Evolutionary conservation across 768 basidiomycete genomes (phyloP).

Genomic region (Boletus fagicola): DNA sequence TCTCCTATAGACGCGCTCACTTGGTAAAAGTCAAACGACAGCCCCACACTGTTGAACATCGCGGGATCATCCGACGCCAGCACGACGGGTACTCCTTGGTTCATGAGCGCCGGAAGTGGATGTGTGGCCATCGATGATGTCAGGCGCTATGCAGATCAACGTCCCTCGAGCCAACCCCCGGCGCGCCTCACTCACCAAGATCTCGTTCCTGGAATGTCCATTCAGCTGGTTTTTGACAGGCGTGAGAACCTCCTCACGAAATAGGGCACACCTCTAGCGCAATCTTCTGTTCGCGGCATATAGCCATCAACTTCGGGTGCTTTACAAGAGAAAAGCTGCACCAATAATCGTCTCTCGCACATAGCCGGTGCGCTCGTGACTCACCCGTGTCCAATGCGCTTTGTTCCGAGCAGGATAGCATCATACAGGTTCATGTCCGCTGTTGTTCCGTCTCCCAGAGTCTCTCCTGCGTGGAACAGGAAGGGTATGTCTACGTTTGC

Average conservation of each 20-base stretch:
- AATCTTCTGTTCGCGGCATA: slow-evolving; percentile 41
- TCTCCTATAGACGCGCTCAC: slow-evolving; percentile 29
- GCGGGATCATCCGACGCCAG: slow-evolving; percentile 73
- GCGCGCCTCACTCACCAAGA: slow-evolving; percentile 44
- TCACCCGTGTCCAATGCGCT: slow-evolving; percentile 50
- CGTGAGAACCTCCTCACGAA: slow-evolving; percentile 33
- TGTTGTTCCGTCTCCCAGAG: slow-evolving; percentile 43
- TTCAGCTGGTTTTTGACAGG: not conserved
- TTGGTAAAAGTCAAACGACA: slow-evolving; percentile 76
- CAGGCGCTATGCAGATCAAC: slow-evolving; percentile 47
- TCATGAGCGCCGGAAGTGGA: slow-evolving; percentile 62
- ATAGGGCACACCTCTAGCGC: slow-evolving; percentile 49
- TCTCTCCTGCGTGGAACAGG: slow-evolving; percentile 51
- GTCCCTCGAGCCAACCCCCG: not conserved
- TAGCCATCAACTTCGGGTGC: slow-evolving; percentile 44
- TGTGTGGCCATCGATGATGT: slow-evolving; percentile 78
- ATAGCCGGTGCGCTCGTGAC: slow-evolving; percentile 2
- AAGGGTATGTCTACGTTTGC: slow-evolving; percentile 38
- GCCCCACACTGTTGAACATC: slow-evolving; percentile 69
- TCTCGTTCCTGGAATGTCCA: slow-evolving; percentile 53
- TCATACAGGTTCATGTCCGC: slow-evolving; percentile 50
- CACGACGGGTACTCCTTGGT: slow-evolving; percentile 66
- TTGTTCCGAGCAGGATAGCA: slow-evolving; percentile 48
- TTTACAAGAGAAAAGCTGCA: slow-evolving; percentile 45
- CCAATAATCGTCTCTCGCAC: not conserved